Conservation (phyloP, 2,329 filamentous ascomycete genomes). For the Aspergillus sp. region DNA sequence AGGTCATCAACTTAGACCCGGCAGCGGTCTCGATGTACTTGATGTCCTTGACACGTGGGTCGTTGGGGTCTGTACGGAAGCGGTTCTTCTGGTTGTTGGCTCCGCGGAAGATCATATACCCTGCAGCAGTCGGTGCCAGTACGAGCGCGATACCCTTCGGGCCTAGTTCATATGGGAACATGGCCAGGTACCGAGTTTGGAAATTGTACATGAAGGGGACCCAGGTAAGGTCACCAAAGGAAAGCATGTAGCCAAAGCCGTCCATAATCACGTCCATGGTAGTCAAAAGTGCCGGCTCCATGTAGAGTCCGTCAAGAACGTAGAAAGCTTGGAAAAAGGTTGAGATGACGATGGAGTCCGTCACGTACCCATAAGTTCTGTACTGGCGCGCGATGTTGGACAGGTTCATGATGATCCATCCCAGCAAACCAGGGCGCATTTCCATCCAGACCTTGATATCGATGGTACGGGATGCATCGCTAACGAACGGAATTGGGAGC, state of each 20-base stretch:
- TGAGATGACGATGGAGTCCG: conserved; percentile 81
- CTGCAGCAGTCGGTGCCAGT: conserved; percentile 64
- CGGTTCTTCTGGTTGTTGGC: conserved; percentile 93
- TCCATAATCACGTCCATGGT: conserved; percentile 94
- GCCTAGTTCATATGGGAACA: conserved; percentile 79
- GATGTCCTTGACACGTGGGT: conserved; percentile 75
- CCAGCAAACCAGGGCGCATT: conserved; percentile 85
- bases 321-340: conserved; percentile 78
- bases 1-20: conserved; percentile 76
- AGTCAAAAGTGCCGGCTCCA: conserved; percentile 84
- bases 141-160: conserved; percentile 64
- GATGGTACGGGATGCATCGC: conserved; percentile 60
- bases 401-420: conserved; percentile 83
- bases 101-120: conserved; percentile 92
- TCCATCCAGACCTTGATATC: conserved; percentile 92
- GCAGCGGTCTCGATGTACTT: conserved; percentile 81
- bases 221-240: conserved; percentile 92
- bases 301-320: conserved; percentile 79
- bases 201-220: conserved; percentile 85
- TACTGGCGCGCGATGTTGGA: conserved; percentile 87
- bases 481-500: conserved; percentile 68
- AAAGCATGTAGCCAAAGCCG: conserved; percentile 92
- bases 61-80: conserved; percentile 83
- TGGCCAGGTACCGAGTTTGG: conserved; percentile 79
- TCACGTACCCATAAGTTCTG: conserved; percentile 76